Evolutionary conservation across 495 filamentous ascomycete genomes (phyloP).

Genomic region (Viridothelium virens): DNA sequence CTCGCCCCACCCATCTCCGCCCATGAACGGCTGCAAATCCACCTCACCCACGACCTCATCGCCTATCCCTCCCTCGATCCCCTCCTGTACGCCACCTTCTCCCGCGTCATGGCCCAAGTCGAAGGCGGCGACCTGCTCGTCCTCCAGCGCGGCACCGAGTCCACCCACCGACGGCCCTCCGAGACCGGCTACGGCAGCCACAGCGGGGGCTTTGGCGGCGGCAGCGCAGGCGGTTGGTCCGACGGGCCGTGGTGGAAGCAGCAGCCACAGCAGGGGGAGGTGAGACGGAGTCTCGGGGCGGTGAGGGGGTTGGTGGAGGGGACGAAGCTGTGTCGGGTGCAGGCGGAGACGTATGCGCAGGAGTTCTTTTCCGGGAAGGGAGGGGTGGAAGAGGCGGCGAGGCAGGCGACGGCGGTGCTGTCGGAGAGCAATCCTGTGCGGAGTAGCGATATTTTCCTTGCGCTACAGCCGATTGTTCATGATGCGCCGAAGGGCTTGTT

Average conservation of each 20-base stretch:
- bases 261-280: conserved; percentile 34
- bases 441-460: conserved; percentile 88
- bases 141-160: conserved; percentile 85
- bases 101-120: conserved; percentile 94
- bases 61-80: conserved; percentile 93
- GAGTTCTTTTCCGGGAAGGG: conserved; percentile 74
- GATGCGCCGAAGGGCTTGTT: conserved; percentile 58
- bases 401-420: conserved; percentile 62
- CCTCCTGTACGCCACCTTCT: conserved; percentile 86
- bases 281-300: conserved; percentile 63
- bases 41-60: conserved; percentile 90
- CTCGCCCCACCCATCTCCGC: conserved; percentile 95
- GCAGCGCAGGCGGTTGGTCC: conserved; percentile 56
- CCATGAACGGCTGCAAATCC: conserved; percentile 95
- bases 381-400: conserved; percentile 71
- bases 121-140: conserved; percentile 97
- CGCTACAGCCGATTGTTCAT: conserved; percentile 77
- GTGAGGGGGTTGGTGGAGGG: conserved; percentile 77
- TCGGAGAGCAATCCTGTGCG: conserved; percentile 82
- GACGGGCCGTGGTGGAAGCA: conserved; percentile 96
- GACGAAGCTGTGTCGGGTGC: conserved; percentile 78
- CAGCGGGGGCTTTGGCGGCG: conserved; percentile 38
- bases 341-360: conserved; percentile 74
- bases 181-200: conserved; percentile 55
- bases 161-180: conserved; percentile 56